A percentile compares a stretch with the other conserved stretches of the same genome.
Conservation (phyloP, 2,329 filamentous ascomycete species). For the Hypoxylon sp. region DNA sequence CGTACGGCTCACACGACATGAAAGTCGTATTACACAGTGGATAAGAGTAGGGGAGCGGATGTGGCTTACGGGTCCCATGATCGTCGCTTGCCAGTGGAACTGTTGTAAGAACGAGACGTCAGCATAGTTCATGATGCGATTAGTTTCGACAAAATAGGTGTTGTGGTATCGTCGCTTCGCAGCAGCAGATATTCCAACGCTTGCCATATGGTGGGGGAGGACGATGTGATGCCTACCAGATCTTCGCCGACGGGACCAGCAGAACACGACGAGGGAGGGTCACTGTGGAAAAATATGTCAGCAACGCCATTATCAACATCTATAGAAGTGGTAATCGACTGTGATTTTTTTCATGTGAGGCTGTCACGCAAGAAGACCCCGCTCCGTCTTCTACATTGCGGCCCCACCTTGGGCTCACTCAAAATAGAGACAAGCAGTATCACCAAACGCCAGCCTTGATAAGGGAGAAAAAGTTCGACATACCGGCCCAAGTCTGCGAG, state of each 20-base stretch:
- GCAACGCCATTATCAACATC: slow-evolving; percentile 37
- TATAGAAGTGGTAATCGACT: not conserved
- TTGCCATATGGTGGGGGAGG: slow-evolving; percentile 50
- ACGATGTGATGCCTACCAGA: slow-evolving; percentile 77
- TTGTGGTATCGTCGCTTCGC: slow-evolving; percentile 26
- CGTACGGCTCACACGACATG: not conserved
- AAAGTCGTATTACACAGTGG: not conserved
- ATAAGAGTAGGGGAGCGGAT: not conserved
- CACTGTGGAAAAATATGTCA: slow-evolving; percentile 68
- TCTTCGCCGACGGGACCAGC: slow-evolving; percentile 97
- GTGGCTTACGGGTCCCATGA: slow-evolving; percentile 94
- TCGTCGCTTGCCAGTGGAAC: slow-evolving; percentile 99
- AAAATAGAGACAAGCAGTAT: slow-evolving; percentile 39
- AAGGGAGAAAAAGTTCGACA: slow-evolving; percentile 54
- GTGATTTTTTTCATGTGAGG: slow-evolving; percentile 24
- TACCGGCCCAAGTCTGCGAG: slow-evolving; percentile 91
- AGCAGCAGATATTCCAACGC: slow-evolving; percentile 35
- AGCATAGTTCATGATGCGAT: slow-evolving; percentile 45
- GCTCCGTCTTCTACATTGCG: slow-evolving; percentile 39
- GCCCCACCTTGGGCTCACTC: slow-evolving; percentile 50
- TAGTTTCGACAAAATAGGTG: not conserved
- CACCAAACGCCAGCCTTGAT: slow-evolving; percentile 31
- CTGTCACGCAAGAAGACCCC: slow-evolving; percentile 43
- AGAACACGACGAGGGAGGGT: slow-evolving; percentile 98
- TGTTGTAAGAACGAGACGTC: slow-evolving; percentile 58